Evolutionary conservation across 2,329 filamentous ascomycete genomes (phyloP), one percentile per base, ranked within the genome.

Genomic region (Colletotrichum karsti): DNA sequence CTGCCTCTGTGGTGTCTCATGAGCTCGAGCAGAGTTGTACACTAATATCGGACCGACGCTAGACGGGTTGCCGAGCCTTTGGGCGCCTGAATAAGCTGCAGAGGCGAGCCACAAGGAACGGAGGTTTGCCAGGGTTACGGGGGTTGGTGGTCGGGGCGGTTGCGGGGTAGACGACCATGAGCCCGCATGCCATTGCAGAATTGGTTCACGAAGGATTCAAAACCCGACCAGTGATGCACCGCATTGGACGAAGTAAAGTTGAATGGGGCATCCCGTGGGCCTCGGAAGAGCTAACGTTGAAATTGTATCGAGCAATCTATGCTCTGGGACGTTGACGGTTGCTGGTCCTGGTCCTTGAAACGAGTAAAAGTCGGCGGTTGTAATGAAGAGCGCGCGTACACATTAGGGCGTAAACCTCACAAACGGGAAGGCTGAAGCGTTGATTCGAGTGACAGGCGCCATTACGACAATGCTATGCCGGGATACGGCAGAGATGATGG

Each of bases 81-180:
- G 68, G 9, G 39, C 41, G 63, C 67, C 63, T 69, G 58, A 51
- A 59, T 62, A 59, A 69, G 63, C 46, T 67, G 51, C 53, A 69
- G 57, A 35, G 10, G 5, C 33, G 35, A 53, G 51, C 35, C 28
- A 67, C 58, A 26, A 33, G 24, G 33, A 59, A 37, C 53, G 54
- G 65, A 65, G 65, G 41, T 22, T 53, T 28, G 60, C 53, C 37
- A 60, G 65, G 65, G 65, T 22, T 30, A 54, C 24, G 18, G 62
- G 39, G 41, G 18, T 53, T 55, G 44, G 30, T 28, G 53, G 53
- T 41, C 46, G 60, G 60, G 64, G 44, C 53, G 60, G 37, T 48
- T 65, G 65, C 65, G 65, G 65, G 61, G 65, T 41, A 68, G 30
- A 41, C 15, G 30, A 26, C 39, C 50, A 33, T 22, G 30, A 22